Conservation (phyloP, 257 asterid genomes). For the Plantago elongata region DNA sequence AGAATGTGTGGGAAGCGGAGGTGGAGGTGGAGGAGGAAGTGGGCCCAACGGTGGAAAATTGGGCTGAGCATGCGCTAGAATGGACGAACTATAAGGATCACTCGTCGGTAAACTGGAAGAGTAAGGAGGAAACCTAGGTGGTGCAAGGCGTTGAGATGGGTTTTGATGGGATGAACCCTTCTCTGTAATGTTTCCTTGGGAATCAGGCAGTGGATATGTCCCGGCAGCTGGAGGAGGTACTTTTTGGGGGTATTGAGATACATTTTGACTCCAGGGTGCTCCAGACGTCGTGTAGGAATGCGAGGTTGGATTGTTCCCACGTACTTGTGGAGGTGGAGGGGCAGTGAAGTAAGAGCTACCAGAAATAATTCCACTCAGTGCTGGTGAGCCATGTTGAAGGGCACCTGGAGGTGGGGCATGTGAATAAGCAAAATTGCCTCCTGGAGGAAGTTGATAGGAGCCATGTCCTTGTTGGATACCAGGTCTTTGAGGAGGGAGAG, state of each 20-base stretch:
- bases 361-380: slow-evolving; percentile 27
- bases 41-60: slow-evolving; percentile 22
- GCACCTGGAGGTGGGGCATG: slow-evolving; percentile 28
- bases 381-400: slow-evolving; percentile 32
- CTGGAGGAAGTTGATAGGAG: slow-evolving; percentile 29
- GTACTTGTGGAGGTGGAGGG: slow-evolving; percentile 35
- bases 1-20: slow-evolving; percentile 45
- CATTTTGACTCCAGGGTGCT: slow-evolving; percentile 49
- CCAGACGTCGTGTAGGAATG: slow-evolving; percentile 32
- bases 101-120: slow-evolving; percentile 26
- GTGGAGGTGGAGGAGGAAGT: slow-evolving; percentile 38
- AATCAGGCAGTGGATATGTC: slow-evolving; percentile 38
- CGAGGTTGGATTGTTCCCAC: slow-evolving; percentile 35
- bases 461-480: slow-evolving; percentile 38
- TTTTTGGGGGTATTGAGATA: slow-evolving; percentile 32
- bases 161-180: slow-evolving; percentile 39
- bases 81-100: slow-evolving; percentile 30
- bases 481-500: slow-evolving; percentile 30
- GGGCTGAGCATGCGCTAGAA: slow-evolving; percentile 26
- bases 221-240: slow-evolving; percentile 18
- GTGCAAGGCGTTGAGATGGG: slow-evolving; percentile 30
- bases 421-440: slow-evolving; percentile 28
- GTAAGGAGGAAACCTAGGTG: slow-evolving; percentile 26
- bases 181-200: slow-evolving; percentile 36
- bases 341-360: slow-evolving; percentile 38